Conservation (phyloP, 495 filamentous ascomycete species). For the Aspergillus heteromorphus region DNA sequence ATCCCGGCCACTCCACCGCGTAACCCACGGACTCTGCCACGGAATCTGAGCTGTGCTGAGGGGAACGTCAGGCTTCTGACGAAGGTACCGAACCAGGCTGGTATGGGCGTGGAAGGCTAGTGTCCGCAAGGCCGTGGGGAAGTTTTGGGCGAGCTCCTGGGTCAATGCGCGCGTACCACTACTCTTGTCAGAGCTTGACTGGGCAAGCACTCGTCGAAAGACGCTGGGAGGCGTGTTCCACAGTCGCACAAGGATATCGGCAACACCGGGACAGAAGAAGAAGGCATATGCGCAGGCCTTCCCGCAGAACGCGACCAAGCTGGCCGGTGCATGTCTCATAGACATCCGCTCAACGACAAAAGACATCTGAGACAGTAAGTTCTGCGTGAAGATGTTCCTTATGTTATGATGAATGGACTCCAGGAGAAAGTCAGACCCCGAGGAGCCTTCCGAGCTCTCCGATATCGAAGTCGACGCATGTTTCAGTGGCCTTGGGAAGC, state of each 20-base stretch:
- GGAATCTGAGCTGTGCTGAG: constrained; percentile 65
- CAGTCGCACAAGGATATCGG: constrained; percentile 77
- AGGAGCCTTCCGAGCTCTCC: constrained; percentile 37
- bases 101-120: constrained; percentile 68
- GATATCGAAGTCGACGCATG: constrained; percentile 37
- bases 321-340: constrained; percentile 80
- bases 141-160: constrained; percentile 59
- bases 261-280: constrained; percentile 87
- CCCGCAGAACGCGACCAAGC: constrained; percentile 87
- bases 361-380: constrained; percentile 79
- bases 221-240: constrained; percentile 66
- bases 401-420: constrained; percentile 94
- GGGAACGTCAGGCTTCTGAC: constrained; percentile 60
- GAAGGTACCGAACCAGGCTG: constrained; percentile 58
- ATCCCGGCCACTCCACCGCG: constrained; percentile 83
- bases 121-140: constrained; percentile 65
- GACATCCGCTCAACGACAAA: constrained; percentile 93
- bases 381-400: constrained; percentile 83
- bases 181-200: constrained; percentile 49
- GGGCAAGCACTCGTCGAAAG: constrained; percentile 65
- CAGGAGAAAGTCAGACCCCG: constrained; percentile 69
- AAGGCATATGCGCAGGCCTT: constrained; percentile 95
- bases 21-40: constrained; percentile 84
- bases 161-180: constrained; percentile 32
- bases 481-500: constrained; percentile 25